Base-by-base conservation (phyloP, 495 filamentous ascomycete genomes). In the Aspergillus leporis region DNA sequence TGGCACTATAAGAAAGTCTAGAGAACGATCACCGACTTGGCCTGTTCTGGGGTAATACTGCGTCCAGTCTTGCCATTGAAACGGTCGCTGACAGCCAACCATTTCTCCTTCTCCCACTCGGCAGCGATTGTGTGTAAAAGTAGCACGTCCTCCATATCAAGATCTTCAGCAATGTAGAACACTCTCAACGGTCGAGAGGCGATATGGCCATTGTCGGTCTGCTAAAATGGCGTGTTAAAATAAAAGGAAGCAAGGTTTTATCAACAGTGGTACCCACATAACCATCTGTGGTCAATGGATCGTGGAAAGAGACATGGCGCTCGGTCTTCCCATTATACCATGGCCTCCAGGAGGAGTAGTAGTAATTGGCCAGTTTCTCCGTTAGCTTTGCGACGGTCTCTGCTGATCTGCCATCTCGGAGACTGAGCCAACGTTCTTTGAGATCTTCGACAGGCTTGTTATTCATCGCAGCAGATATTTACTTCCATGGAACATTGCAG, bases 401-500 rank as follows among this genome's bases (percentile, higher is more conserved):
- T 34, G 8, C 55, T 2, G n/a, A 40, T 25, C 34, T 55, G 34
- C 32, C 52, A 22, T 41, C 28, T 8, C 22, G 55, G 41, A 60
- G 43, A 55, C 55, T 38, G 13, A 34, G 10, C 65, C 59, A 75
- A 18, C 65, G 69, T 46, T 61, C 36, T 43, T 68, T 64, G 28
- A 74, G 40, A n/a, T 64, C 62, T 7, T 56, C 45, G 5, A 61
- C 28, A 9, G 61, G 59, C 47, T 57, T 66, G 28, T 56, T 43
- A 5, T 48, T 47, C 48, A 74, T 46, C 14, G 43, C 47, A 9
- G 55, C 55, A 25, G 61, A 63, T 19, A 71, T 70, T 18, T 61
- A 59, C 40, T 64, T 59, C 66, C 66, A 74, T 14, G 69, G 51
- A 22, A 65, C 64, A 32, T 65, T 60, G 10, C 43, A 48, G 18